Percentiles rank a stretch among this genome's conserved stretches.
Conservation (phyloP, 73 alveolate genomes). For the Blepharisma japonicum region DNA sequence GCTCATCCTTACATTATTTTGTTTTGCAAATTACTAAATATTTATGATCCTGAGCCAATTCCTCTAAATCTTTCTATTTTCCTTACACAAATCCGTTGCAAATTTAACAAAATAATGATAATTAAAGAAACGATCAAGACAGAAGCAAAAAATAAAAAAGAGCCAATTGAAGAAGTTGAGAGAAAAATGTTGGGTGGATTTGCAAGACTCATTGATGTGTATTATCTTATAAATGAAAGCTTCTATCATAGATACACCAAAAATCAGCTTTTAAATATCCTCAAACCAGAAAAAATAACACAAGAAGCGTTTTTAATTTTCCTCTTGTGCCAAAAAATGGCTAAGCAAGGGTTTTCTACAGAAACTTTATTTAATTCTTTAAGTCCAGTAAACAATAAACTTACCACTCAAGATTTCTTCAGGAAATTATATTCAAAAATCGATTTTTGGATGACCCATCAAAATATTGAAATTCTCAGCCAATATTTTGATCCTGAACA, state of each 20-base stretch:
- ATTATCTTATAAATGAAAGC: too few relatives aligned
- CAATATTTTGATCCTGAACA: too few relatives aligned
- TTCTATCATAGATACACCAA: too few relatives aligned
- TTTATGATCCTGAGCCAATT: conserved; percentile 30
- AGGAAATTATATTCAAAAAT: too few relatives aligned
- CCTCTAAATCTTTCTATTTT: not conserved
- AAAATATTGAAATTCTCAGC: too few relatives aligned
- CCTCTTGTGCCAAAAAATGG: conserved; percentile 28
- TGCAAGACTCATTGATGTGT: too few relatives aligned
- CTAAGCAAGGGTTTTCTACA: conserved; percentile 11
- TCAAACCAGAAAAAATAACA: conserved; percentile 10
- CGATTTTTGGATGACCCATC: too few relatives aligned
- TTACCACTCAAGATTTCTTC: too few relatives aligned
- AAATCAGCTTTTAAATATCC: not conserved
- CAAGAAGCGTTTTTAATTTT: not conserved
- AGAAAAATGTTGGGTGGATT: too few relatives aligned
- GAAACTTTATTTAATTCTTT: not conserved
- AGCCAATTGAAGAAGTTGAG: not conserved
- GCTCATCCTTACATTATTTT: not conserved
- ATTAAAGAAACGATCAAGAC: not conserved
- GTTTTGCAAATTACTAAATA: conserved; percentile 1
- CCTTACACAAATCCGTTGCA: not conserved
- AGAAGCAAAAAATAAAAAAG: not conserved
- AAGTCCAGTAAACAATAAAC: too few relatives aligned
- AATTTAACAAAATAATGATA: not conserved